These are phyloP conservation scores for Bretziella fagacearum DNA, from an alignment of 2,329 filamentous ascomycete species.

Conservation along the genomic window DNA sequence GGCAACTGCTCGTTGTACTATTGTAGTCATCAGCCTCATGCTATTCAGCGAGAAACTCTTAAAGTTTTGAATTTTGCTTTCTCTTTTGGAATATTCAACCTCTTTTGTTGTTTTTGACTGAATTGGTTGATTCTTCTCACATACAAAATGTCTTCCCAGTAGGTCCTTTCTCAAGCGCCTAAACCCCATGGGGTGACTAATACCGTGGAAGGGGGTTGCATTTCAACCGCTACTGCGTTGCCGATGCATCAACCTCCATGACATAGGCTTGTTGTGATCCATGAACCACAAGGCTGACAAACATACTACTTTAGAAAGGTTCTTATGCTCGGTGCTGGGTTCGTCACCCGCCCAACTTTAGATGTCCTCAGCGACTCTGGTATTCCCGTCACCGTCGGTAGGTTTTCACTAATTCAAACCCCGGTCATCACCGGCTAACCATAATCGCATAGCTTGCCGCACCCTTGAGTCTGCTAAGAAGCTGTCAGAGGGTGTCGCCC, in stretches of 20 bases:
- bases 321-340: conserved; percentile 28
- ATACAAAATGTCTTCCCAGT: conserved; percentile 16
- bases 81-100: conserved; percentile 2
- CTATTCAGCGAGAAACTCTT: not conserved
- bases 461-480: conserved; percentile 62
- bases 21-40: not conserved
- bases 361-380: conserved; percentile 44
- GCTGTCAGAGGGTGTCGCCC: conserved; percentile 53
- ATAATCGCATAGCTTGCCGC: conserved; percentile 49
- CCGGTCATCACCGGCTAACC: not conserved
- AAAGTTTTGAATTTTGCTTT: not conserved
- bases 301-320: conserved; percentile 8
- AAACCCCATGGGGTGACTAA: no score
- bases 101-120: not conserved
- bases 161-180: not conserved
- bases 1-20: no score
- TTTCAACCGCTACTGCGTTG: not conserved
- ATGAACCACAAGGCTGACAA: not conserved
- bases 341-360: conserved; percentile 47
- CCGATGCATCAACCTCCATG: not conserved
- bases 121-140: not conserved
- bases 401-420: not conserved
- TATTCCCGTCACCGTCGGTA: conserved; percentile 48
- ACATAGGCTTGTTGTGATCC: no score
- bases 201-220: not conserved